Percentiles rank a stretch among this genome's conserved stretches.
phyloP scores from a whole-genome alignment of 345 rosid species.

The Ailanthus altissimus region DNA sequence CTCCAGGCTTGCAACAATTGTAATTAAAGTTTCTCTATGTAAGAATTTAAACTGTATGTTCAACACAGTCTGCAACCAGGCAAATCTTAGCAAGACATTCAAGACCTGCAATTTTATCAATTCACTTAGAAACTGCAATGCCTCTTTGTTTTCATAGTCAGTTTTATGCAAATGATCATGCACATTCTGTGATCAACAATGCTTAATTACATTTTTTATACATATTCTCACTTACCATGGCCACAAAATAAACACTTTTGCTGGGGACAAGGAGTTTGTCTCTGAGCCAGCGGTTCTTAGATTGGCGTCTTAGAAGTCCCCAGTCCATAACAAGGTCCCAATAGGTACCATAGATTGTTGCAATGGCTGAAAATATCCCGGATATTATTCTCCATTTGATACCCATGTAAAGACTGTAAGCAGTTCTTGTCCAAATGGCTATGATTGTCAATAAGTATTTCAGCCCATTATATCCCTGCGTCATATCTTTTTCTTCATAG shows the following conservation, averaged over 20 bases:
- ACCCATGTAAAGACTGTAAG: slow-evolving; percentile 44
- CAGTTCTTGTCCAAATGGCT: slow-evolving; percentile 58
- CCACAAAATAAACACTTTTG: slow-evolving; percentile 48
- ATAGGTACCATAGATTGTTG: slow-evolving; percentile 51
- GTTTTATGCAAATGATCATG: too few relatives aligned
- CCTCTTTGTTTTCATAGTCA: background rate
- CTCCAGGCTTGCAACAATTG: slow-evolving; percentile 66
- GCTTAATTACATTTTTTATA: too few relatives aligned
- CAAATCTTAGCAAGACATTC: slow-evolving; percentile 59
- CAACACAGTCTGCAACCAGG: slow-evolving; percentile 66
- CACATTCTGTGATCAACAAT: too few relatives aligned
- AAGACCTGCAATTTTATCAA: slow-evolving; percentile 34
- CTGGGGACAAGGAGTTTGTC: slow-evolving; percentile 60
- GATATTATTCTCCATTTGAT: slow-evolving; percentile 43
- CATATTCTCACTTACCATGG: slow-evolving; percentile 56
- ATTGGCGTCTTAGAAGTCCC: slow-evolving; percentile 59
- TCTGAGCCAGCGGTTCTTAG: slow-evolving; percentile 58
- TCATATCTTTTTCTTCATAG: slow-evolving; percentile 49
- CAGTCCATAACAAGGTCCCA: slow-evolving; percentile 74
- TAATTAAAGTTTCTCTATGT: slow-evolving; percentile 39
- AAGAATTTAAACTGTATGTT: slow-evolving; percentile 35
- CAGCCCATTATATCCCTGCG: slow-evolving; percentile 53
- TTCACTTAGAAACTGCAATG: background rate
- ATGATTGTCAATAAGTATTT: slow-evolving; percentile 52
- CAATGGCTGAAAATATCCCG: slow-evolving; percentile 45